Evolutionary conservation across 176 grass and related monocot genomes (phyloP).

Genomic region (Ananas comosus): DNA sequence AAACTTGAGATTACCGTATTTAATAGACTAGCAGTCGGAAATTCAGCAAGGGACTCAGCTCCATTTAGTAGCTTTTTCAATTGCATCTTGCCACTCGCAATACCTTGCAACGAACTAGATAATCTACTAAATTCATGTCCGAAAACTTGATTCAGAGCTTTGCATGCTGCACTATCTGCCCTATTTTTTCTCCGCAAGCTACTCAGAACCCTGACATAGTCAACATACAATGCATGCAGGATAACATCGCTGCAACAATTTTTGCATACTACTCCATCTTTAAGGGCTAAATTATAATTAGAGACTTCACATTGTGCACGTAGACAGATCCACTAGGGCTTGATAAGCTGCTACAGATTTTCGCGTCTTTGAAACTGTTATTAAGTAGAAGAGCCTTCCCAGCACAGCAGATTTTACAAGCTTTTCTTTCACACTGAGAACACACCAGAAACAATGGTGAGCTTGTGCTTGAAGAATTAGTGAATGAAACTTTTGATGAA

Average conservation of each 20-base stretch:
- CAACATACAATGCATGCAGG: slow-evolving; percentile 68
- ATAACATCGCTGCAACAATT: slow-evolving; percentile 66
- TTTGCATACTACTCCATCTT: slow-evolving; percentile 82
- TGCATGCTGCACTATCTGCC: slow-evolving; percentile 41
- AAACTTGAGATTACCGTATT: slow-evolving; percentile 45
- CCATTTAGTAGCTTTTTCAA: slow-evolving; percentile 70
- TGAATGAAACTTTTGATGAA: slow-evolving; percentile 32
- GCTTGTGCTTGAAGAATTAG: slow-evolving; percentile 25
- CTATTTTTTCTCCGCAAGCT: slow-evolving; percentile 56
- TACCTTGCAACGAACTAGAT: slow-evolving; percentile 30
- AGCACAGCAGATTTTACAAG: slow-evolving; percentile 90
- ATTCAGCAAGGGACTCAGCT: slow-evolving; percentile 92
- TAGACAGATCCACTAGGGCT: slow-evolving; percentile 28
- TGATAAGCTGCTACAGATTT: slow-evolving; percentile 51
- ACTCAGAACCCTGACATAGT: slow-evolving; percentile 83
- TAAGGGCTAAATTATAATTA: slow-evolving; percentile 44
- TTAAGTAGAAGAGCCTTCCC: slow-evolving; percentile 83
- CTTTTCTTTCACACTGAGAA: slow-evolving; percentile 59
- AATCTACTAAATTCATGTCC: slow-evolving; percentile 29
- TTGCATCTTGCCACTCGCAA: slow-evolving; percentile 56
- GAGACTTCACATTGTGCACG: slow-evolving; percentile 36
- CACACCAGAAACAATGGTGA: slow-evolving; percentile 43
- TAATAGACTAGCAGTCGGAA: slow-evolving; percentile 82
- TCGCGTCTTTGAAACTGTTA: slow-evolving; percentile 65
- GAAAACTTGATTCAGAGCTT: slow-evolving; percentile 61